A percentile compares a stretch with the other conserved stretches of the same genome.
Conservation (phyloP, 2,329 filamentous ascomycete genomes). For the Plenodomus lindquistii region DNA sequence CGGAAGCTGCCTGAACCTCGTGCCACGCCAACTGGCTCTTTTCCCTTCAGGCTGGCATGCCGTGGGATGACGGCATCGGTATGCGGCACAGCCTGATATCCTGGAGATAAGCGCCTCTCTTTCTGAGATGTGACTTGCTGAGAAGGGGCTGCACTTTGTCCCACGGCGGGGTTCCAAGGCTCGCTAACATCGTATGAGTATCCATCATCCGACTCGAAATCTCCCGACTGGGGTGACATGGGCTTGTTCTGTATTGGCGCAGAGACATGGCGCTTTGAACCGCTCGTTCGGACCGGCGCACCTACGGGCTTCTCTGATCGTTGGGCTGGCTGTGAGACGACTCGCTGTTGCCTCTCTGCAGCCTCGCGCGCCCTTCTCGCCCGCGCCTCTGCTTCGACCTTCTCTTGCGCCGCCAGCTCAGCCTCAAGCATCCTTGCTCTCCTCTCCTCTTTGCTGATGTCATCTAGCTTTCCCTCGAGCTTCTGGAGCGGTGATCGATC, state of each 20-base stretch:
- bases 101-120: slow-evolving; percentile 17
- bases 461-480: slow-evolving; percentile 86
- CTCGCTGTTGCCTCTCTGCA: slow-evolving; percentile 34
- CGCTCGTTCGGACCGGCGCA: slow-evolving; percentile 19
- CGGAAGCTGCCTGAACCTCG: slow-evolving; percentile 37
- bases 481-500: slow-evolving; percentile 91
- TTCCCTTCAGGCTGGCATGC: slow-evolving; percentile 34
- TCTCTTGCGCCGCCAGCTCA: slow-evolving; percentile 72
- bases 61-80: slow-evolving; percentile 23
- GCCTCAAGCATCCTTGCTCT: slow-evolving; percentile 81
- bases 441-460: slow-evolving; percentile 95
- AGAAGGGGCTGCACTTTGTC: slow-evolving; percentile 19
- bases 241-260: slow-evolving; percentile 32
- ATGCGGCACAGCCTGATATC: slow-evolving; percentile 17
- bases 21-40: slow-evolving; percentile 34
- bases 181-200: slow-evolving; percentile 37
- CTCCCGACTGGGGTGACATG: slow-evolving; percentile 27
- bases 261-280: slow-evolving; percentile 38
- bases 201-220: slow-evolving; percentile 34
- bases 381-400: slow-evolving; percentile 50
- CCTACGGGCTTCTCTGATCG: slow-evolving; percentile 11
- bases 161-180: slow-evolving; percentile 40
- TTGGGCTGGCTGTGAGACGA: slow-evolving; percentile 32
- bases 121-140: slow-evolving; percentile 27
- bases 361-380: slow-evolving; percentile 37